Base-by-base conservation (phyloP, 73 alveolate species). In the Stentor roeselii region DNA sequence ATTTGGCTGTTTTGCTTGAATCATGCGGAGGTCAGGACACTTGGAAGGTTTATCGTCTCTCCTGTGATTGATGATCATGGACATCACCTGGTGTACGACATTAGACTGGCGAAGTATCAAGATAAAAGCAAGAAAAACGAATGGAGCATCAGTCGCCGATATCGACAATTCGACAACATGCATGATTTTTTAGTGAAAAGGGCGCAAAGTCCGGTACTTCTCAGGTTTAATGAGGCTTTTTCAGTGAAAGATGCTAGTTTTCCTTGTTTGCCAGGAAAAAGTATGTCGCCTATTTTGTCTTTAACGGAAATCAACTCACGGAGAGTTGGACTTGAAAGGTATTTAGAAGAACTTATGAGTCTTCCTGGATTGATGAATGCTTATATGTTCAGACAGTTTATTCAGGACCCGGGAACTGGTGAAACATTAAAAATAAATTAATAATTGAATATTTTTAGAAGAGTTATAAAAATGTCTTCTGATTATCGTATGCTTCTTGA, bases 331-430 rank as follows among this genome's bases (percentile, higher is more conserved):
- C 80, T 67, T 67, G 80, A 67, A 32, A 21, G 11, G 21, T 67
- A 30, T 67, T 34, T 67, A 1, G 80, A 67, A 67, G 50, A 32
- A 21, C 41, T 67, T 30, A 15, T 67, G 21, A 27, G 41, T 21
- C 21, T 21, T 32, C 80, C 80, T 67, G 15, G 27, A 67, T 27
- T 67, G 11, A 67, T 67, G 15, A 27, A 67, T 67, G 80, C 80
- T 21, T 67, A 21, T 67, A 40, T 11, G 37, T 67, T 67, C 37
- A 67, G 34, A 67, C 42, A 15, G 11, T 67, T 67, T 34, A 67
- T 67, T 21, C 11, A 30, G 11, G 80, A 67, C 2, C 14, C 11
- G 11, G 80, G 34, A n/a, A 40, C 21, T 50, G 67, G 21, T 11
- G 67, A 50, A 50, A 50, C 6, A 6, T 50, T 11, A 11, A 50